Conservation (phyloP, 495 filamentous ascomycete genomes). For the Daldinia caldariorum region DNA sequence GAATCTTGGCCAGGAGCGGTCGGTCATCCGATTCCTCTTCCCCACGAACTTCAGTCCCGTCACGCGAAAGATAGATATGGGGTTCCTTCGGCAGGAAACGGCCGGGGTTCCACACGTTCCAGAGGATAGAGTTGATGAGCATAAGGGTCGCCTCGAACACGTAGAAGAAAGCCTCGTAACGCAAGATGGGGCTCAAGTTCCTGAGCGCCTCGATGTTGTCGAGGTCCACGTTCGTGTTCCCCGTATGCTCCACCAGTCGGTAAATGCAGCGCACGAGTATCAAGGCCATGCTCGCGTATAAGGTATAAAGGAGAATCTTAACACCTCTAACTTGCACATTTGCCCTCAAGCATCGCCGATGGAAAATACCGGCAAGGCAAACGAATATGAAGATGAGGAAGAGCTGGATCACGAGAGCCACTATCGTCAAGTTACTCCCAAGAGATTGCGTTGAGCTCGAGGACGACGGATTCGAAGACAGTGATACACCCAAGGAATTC, state of each 20-base stretch:
- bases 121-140: constrained; percentile 48
- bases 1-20: constrained; percentile 36
- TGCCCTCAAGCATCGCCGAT: constrained; percentile 39
- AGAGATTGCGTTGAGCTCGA: constrained; percentile 16
- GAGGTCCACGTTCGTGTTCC: constrained; percentile 37
- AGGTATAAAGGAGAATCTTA: constrained; percentile 31
- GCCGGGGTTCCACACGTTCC: constrained; percentile 50
- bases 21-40: constrained; percentile 33
- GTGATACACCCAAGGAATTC: constrained; percentile 48
- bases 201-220: constrained; percentile 28
- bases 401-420: constrained; percentile 48
- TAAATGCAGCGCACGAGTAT: constrained; percentile 49
- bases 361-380: constrained; percentile 47
- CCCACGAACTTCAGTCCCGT: constrained; percentile 44
- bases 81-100: constrained; percentile 43
- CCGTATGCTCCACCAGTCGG: constrained; percentile 49
- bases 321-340: constrained; percentile 23
- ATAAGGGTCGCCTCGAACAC: constrained; percentile 51
- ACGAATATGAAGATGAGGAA: constrained; percentile 44
- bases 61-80: constrained; percentile 43
- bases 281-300: constrained; percentile 48
- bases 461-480: constrained; percentile 42
- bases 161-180: constrained; percentile 50
- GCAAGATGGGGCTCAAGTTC: constrained; percentile 46
- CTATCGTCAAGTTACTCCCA: constrained; percentile 43